Percentiles rank a stretch among this genome's conserved stretches.
phyloP scores from a whole-genome alignment of 352 stramenopile genomes.

The Ophiocytium majus region DNA sequence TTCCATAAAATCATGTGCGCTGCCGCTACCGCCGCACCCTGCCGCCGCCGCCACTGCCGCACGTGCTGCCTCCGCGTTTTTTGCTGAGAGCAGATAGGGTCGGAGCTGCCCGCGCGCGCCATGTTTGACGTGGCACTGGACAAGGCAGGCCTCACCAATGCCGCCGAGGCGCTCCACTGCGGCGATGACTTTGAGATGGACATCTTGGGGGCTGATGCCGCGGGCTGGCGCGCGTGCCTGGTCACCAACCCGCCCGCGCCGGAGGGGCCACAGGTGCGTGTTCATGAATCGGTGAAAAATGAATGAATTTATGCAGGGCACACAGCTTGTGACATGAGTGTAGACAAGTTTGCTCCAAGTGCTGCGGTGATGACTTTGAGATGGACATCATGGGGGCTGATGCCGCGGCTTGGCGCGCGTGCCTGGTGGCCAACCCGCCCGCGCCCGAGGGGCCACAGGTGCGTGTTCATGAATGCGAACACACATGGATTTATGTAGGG shows the following conservation, averaged over 20 bases:
- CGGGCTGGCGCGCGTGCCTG: slow-evolving; percentile 9
- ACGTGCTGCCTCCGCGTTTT: too few relatives aligned
- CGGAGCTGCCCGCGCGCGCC: slow-evolving; percentile 10
- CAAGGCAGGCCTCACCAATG: neutral
- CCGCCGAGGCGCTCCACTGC: slow-evolving; percentile 19
- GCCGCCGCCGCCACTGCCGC: too few relatives aligned
- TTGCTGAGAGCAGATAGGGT: slow-evolving; percentile 19
- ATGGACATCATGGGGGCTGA: neutral
- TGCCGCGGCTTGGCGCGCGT: neutral
- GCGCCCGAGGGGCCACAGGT: neutral
- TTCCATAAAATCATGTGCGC: too few relatives aligned
- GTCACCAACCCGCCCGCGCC: neutral
- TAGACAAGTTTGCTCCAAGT: too few relatives aligned
- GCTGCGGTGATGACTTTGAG: neutral
- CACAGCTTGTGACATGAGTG: too few relatives aligned
- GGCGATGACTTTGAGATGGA: neutral
- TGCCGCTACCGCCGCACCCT: too few relatives aligned
- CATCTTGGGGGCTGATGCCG: neutral
- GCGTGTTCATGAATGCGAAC: too few relatives aligned
- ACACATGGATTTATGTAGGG: too few relatives aligned
- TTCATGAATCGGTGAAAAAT: too few relatives aligned
- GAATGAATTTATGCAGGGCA: too few relatives aligned
- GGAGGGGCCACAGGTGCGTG: slow-evolving; percentile 11
- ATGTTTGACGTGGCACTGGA: slow-evolving; percentile 21
- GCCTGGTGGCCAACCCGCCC: slow-evolving; percentile 1